phyloP scores from a whole-genome alignment of 2,329 filamentous ascomycete species.

The Byssoonygena ceratinophila region DNA sequence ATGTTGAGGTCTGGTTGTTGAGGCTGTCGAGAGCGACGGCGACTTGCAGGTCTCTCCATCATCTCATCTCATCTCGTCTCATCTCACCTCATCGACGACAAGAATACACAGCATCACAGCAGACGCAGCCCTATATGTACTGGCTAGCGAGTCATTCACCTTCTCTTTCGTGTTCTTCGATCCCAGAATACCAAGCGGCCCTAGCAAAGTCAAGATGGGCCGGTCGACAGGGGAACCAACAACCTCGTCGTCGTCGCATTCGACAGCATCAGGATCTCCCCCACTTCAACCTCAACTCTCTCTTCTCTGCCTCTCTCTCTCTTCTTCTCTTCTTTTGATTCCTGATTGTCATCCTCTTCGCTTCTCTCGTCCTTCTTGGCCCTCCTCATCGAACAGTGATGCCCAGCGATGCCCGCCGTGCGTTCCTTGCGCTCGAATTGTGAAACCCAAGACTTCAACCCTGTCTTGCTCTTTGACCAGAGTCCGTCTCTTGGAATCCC shows the following conservation, averaged over 20 bases:
- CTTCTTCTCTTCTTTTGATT: neutral
- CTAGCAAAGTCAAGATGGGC: too few species aligned
- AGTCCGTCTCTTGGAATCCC: too few species aligned
- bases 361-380: neutral
- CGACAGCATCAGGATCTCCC: too few species aligned
- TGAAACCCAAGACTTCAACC: neutral
- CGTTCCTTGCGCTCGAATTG: neutral
- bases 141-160: too few species aligned
- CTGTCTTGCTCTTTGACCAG: neutral
- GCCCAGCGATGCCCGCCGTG: neutral
- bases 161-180: too few species aligned
- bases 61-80: too few species aligned
- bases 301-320: neutral
- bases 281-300: neutral
- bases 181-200: too few species aligned
- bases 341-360: neutral
- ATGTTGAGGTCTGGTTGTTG: neutral
- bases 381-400: neutral
- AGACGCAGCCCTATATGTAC: too few species aligned
- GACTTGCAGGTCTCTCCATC: slow-evolving; percentile 11
- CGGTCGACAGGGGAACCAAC: too few species aligned
- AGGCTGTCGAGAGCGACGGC: slow-evolving; percentile 1
- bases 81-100: too few species aligned
- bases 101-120: too few species aligned
- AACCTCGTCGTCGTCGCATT: too few species aligned